A percentile compares a stretch with the other conserved stretches of the same genome.
Conservation (phyloP, 164 flowering plant species). For the Houttuynia cordata region DNA sequence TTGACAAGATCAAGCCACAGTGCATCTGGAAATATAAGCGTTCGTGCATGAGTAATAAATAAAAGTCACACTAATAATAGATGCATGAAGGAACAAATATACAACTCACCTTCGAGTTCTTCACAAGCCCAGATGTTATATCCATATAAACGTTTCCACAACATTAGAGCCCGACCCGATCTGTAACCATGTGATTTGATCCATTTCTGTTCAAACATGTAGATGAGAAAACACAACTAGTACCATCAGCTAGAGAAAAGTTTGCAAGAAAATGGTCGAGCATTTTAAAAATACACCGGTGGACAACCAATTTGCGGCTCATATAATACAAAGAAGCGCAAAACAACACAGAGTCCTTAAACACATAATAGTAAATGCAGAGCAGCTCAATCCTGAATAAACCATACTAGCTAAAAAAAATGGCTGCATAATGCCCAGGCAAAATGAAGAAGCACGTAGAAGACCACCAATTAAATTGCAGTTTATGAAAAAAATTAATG, state of each 20-base stretch:
- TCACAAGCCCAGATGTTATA: slow-evolving; percentile 70
- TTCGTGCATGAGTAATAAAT: not conserved
- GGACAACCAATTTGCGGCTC: too few species aligned
- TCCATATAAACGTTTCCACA: slow-evolving; percentile 88
- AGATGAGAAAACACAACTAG: not conserved
- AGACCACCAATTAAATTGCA: too few species aligned
- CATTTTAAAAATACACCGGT: too few species aligned
- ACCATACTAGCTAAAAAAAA: too few species aligned
- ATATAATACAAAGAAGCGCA: not conserved
- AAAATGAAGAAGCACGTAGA: too few species aligned
- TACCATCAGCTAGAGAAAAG: not conserved
- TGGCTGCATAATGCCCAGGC: too few species aligned
- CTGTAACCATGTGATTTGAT: slow-evolving; percentile 73
- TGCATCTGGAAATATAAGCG: not conserved
- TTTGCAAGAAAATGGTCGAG: not conserved
- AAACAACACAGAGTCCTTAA: not conserved
- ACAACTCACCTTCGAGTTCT: slow-evolving; percentile 56
- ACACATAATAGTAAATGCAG: not conserved
- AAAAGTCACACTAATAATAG: not conserved
- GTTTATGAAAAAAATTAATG: too few species aligned
- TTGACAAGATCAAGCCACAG: not conserved
- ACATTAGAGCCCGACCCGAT: slow-evolving; percentile 88
- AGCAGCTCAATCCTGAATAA: too few species aligned
- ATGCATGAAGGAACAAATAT: not conserved
- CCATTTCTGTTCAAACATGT: slow-evolving; percentile 55